Base-by-base conservation (phyloP, 148 eudicot genomes). In the Fagopyrum esculentum region DNA sequence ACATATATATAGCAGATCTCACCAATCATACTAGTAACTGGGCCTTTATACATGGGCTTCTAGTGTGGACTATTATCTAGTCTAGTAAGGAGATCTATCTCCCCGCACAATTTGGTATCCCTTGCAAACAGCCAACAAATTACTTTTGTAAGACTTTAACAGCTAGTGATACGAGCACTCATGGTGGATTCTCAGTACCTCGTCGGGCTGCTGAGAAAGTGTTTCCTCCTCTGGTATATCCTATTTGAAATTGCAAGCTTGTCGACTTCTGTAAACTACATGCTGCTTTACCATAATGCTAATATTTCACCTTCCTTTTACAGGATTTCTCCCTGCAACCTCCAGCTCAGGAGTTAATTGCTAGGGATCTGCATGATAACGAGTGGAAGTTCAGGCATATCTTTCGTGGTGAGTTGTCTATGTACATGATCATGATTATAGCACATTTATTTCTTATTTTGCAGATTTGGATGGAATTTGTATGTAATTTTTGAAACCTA, bases 161-260 rank as follows among this genome's bases (percentile, higher is more conserved):
- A 16, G 93, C 93, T 55, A 89, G 93, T 63, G 93, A 89, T 81
- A 89, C 93, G 11, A 89, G 93, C 44, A 89, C 93, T 48, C 93
- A 89, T 80, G 93, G 93, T 66, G 93, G 93, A 64, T 89, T 89
- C 73, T 89, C 93, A 76, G 93, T 89, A 51, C 93, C 91, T 75
- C 93, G 93, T 11, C 87, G 93, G 50, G 93, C 93, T 71, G 93
- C 93, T 69, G 93, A 89, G 74, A 89, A 89, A 84, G 91, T 89
- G 47, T 89, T 89, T 75, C 93, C 93, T 73, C 93, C 91, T 59
- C 84, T 89, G 74, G 93, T 89, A 80, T 66, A 43, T 43, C 85
- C 81, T 45, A n/a, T 43, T 71, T 59, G 12, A 70, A 19, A 52
- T 69, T 19, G 13, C 70, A 51, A 2, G 8, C 3, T 2, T 57